A percentile compares a stretch with the other conserved stretches of the same genome.
phyloP scores from a whole-genome alignment of 768 basidiomycete species.

The Tylopilus plumbeoviolaceoides region DNA sequence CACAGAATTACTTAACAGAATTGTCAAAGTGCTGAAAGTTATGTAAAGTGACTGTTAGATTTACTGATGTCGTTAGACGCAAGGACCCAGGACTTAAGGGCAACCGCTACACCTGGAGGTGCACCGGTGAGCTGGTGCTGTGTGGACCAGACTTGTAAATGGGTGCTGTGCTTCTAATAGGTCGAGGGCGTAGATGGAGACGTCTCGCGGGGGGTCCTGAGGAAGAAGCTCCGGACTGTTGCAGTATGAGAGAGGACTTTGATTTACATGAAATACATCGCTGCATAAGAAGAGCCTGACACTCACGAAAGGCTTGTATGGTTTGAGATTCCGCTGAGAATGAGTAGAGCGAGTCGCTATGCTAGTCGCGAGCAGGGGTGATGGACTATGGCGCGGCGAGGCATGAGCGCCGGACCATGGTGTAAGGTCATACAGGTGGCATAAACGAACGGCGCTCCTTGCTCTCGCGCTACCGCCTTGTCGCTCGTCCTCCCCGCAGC shows the following conservation, averaged over 20 bases:
- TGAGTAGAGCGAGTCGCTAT: too few relatives aligned
- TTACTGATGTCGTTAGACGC: slow-evolving; percentile 42
- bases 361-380: neutral
- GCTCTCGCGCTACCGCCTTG: too few relatives aligned
- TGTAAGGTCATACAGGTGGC: too few relatives aligned
- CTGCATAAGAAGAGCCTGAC: neutral
- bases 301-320: slow-evolving; percentile 19
- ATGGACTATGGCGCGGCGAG: too few relatives aligned
- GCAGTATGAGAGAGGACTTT: slow-evolving; percentile 37
- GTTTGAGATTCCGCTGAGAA: slow-evolving; percentile 11
- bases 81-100: slow-evolving; percentile 68
- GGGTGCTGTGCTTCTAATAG: slow-evolving; percentile 68
- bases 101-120: slow-evolving; percentile 65
- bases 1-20: too few relatives aligned
- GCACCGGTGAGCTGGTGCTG: slow-evolving; percentile 17
- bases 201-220: slow-evolving; percentile 58
- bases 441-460: too few relatives aligned
- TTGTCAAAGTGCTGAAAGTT: too few relatives aligned
- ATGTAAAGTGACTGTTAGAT: too few relatives aligned
- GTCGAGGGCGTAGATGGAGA: slow-evolving; percentile 75
- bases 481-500: too few relatives aligned
- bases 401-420: too few relatives aligned
- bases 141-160: slow-evolving; percentile 42
- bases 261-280: slow-evolving; percentile 38
- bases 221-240: slow-evolving; percentile 65